Percentiles rank a stretch among this genome's conserved stretches.
These are phyloP conservation scores for Phytophthora sansomeana DNA, from an alignment of 352 stramenopile genomes.

Conservation along the genomic window DNA sequence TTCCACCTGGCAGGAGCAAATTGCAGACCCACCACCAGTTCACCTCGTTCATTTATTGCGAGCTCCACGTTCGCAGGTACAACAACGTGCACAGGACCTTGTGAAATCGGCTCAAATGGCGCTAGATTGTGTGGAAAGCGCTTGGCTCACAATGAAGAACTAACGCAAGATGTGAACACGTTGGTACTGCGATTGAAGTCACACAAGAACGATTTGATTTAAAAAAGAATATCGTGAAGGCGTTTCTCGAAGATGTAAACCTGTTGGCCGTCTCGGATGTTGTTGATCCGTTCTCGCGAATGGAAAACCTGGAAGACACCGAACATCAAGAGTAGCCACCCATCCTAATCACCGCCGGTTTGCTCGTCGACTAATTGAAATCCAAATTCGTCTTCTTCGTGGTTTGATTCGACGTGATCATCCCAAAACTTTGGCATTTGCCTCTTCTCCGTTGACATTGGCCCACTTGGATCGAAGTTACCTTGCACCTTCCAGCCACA, in stretches of 20 bases:
- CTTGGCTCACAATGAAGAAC: constrained; percentile 4
- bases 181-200: constrained; percentile 10
- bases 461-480: constrained; percentile 22
- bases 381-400: not conserved
- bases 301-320: constrained; percentile 5
- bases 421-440: not conserved
- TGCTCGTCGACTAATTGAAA: not conserved
- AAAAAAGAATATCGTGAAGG: constrained; percentile 8
- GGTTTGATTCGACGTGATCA: not conserved
- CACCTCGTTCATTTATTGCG: constrained; percentile 14
- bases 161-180: not conserved
- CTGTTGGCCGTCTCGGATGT: not conserved
- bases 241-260: constrained; percentile 5
- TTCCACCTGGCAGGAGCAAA: constrained; percentile 15
- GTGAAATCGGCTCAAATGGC: constrained; percentile 9
- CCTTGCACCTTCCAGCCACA: constrained; percentile 19
- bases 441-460: constrained; percentile 8
- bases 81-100: constrained; percentile 1
- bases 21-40: constrained; percentile 9
- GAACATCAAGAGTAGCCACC: constrained; percentile 10
- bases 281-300: constrained; percentile 14
- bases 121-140: constrained; percentile 12
- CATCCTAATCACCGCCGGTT: not conserved
- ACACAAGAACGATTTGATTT: constrained; percentile 3
- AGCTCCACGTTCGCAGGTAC: not conserved